Evolutionary conservation across 768 basidiomycete species (phyloP).

Genomic region (Naematelia encephala): DNA sequence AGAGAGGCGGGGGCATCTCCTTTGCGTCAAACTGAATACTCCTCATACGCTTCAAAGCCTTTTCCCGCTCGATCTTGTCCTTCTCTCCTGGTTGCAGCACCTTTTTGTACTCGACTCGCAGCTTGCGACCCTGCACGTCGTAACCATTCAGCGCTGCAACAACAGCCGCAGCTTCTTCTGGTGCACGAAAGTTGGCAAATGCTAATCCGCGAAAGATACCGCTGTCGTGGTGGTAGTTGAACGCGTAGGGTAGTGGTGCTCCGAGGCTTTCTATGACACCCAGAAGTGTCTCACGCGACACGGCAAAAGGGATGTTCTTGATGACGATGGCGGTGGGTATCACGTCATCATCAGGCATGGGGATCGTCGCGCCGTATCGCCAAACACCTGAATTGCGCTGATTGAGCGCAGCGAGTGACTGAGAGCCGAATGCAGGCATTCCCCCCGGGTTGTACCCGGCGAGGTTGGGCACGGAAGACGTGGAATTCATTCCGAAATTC

Average conservation of each 20-base stretch:
- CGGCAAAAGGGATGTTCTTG: constrained; percentile 99
- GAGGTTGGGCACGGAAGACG: constrained; percentile 16
- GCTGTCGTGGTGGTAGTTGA: constrained; percentile 98
- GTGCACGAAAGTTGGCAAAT: constrained; percentile 94
- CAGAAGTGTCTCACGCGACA: constrained; percentile 91
- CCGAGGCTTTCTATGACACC: constrained; percentile 93
- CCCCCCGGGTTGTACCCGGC: constrained; percentile 17
- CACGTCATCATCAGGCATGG: constrained; percentile 64
- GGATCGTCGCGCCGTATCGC: constrained; percentile 1
- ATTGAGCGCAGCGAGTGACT: constrained; percentile 23
- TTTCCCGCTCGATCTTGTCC: constrained; percentile 96
- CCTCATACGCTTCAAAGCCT: constrained; percentile 95
- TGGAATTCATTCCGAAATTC: not conserved
- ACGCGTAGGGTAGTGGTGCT: constrained; percentile 96
- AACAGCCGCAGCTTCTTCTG: constrained; percentile 88
- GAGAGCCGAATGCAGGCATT: constrained; percentile 24
- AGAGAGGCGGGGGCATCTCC: constrained; percentile 19
- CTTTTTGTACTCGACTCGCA: constrained; percentile 99
- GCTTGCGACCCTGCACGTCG: constrained; percentile 70
- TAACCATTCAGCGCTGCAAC: constrained; percentile 89
- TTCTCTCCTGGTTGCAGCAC: constrained; percentile 99
- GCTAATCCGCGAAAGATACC: constrained; percentile 96
- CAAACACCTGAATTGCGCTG: constrained; percentile 12
- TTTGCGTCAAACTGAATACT: constrained; percentile 74
- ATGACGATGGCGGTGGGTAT: constrained; percentile 99